These are phyloP conservation scores for Trichoderma asperelloides DNA, from an alignment of 495 filamentous ascomycete genomes.

Conservation along the genomic window DNA sequence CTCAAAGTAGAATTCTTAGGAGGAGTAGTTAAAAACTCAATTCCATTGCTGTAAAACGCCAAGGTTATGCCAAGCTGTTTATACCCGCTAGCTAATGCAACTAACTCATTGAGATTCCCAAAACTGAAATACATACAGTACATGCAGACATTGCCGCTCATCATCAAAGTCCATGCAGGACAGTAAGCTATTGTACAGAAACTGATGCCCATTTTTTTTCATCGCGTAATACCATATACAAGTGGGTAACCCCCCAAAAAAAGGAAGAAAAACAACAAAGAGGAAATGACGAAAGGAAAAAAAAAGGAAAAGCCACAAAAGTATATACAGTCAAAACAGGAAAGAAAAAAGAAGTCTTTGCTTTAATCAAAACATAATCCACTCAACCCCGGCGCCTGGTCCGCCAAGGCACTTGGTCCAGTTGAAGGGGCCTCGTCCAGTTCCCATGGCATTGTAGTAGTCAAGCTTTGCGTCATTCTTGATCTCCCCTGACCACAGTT, in stretches of 20 bases:
- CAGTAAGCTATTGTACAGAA: conserved; percentile 2
- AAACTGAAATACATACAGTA: neutral
- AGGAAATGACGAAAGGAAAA: neutral
- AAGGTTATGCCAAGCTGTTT: neutral
- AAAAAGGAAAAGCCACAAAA: neutral
- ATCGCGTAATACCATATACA: neutral
- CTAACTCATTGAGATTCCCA: neutral
- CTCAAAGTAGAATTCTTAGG: neutral
- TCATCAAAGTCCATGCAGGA: neutral
- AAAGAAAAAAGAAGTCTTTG: neutral
- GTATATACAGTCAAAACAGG: neutral
- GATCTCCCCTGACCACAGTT: conserved; percentile 58
- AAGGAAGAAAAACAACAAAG: neutral
- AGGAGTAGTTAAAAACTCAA: neutral
- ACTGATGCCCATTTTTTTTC: neutral
- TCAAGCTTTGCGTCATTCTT: conserved; percentile 29
- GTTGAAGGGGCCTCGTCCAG: conserved; percentile 47
- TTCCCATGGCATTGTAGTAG: conserved; percentile 20
- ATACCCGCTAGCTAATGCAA: neutral
- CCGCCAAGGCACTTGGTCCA: conserved; percentile 73
- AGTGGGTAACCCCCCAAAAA: neutral
- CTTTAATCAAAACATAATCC: conserved; percentile 63
- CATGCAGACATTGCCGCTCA: conserved; percentile 2
- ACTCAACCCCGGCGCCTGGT: conserved; percentile 61
- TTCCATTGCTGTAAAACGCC: neutral